Base-by-base conservation (phyloP, 306 rosid genomes). In the Leucaena leucocephala region DNA sequence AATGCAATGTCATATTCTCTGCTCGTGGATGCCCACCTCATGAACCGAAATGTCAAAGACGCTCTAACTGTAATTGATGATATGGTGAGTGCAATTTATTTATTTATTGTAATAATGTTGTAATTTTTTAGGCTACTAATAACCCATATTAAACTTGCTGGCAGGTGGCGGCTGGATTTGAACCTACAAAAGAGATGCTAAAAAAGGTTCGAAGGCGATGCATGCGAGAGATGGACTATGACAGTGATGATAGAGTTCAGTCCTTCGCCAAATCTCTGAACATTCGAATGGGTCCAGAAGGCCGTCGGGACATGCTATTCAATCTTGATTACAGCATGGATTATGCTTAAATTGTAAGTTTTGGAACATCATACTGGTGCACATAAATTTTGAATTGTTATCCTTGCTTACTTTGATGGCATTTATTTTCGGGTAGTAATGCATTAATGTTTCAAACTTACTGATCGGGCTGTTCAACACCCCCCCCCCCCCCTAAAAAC, bases 21-120 rank as follows among this genome's bases (percentile, higher is more conserved):
- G 72, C 96, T 93, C 43, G 90, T 91, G 65, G 94, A 96, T 72
- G 91, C 98, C 70, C 99, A 93, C 86, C 86, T 96, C 72, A 83
- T 90, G 76, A 96, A 93, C 83, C 84, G 94, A 16, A 94, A 93
- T 84, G 91, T 82, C 54, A 96, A 89, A 87, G 85, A 94, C 67
- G 90, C 98, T 36, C 72, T 96, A 27, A 44, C 86, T 19, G 84
- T 75, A 44, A 76, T 96, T 62, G 88, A 87, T 65, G 87, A 90
- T 69, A 91, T 96, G 99, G 99, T 96, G 90, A 72, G 69, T 76
- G 46, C 48, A 13, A 5, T 77, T 66, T 16, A 12, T 39, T 71
- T 68, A 45, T 39, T 22, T 39, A 3, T 21, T 21, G 27, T 40
- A 35, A 68, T 63, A 10, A 21, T 68, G 38, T 68, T 17, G 54